These are phyloP conservation scores for Cruciata laevipes DNA, from an alignment of 257 asterid species.

Conservation along the genomic window DNA sequence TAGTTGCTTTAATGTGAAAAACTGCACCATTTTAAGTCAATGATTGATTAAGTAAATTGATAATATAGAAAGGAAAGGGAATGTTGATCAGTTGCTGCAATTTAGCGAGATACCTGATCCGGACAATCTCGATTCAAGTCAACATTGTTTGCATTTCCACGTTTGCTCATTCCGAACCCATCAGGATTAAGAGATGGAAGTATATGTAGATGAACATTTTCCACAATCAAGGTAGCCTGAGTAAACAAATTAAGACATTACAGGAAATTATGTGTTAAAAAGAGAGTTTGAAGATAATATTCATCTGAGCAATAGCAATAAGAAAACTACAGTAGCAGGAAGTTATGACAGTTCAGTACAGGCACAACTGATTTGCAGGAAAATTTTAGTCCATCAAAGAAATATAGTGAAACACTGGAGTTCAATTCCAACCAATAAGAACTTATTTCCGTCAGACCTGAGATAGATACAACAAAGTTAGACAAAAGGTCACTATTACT, in stretches of 20 bases:
- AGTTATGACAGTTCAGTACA: too few species aligned
- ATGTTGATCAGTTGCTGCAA: not conserved
- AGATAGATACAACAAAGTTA: too few species aligned
- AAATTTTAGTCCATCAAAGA: not conserved
- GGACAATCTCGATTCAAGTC: slow-evolving; percentile 86
- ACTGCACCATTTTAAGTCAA: slow-evolving; percentile 72
- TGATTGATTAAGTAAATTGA: slow-evolving; percentile 29
- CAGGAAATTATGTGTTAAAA: not conserved
- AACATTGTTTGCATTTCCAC: slow-evolving; percentile 63
- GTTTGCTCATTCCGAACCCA: slow-evolving; percentile 55
- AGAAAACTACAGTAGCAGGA: slow-evolving; percentile 9
- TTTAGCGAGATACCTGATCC: slow-evolving; percentile 60
- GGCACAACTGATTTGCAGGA: not conserved
- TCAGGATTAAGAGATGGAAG: slow-evolving; percentile 90
- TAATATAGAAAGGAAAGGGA: not conserved
- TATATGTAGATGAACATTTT: slow-evolving; percentile 68
- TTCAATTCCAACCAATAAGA: not conserved
- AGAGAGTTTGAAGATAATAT: not conserved
- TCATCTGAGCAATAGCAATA: not conserved
- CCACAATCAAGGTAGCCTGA: slow-evolving; percentile 70
- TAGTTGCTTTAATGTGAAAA: slow-evolving; percentile 82
- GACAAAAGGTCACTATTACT: too few species aligned
- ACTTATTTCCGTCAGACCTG: too few species aligned
- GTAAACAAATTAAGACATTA: slow-evolving; percentile 8
- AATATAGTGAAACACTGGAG: not conserved